phyloP scores from a whole-genome alignment of 306 rosid species.

The Lablab purpureus region DNA sequence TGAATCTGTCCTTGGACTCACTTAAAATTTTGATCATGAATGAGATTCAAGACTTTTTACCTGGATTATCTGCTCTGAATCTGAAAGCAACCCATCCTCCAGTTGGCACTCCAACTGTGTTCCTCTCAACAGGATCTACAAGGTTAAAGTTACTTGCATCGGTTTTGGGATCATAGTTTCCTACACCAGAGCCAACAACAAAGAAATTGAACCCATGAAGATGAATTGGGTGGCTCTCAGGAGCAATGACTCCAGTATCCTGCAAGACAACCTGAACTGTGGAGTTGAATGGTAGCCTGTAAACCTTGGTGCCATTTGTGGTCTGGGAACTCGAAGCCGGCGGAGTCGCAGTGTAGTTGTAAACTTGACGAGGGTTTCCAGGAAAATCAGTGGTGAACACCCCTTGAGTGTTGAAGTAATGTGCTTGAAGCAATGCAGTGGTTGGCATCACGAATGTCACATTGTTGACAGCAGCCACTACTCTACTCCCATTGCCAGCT shows the following conservation, averaged over 20 bases:
- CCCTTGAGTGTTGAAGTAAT: conserved; percentile 65
- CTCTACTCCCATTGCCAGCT: conserved; percentile 77
- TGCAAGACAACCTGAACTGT: conserved; percentile 77
- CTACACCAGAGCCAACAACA: conserved; percentile 70
- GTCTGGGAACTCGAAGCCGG: conserved; percentile 55
- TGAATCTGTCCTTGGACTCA: not conserved
- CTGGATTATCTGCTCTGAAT: conserved; percentile 87
- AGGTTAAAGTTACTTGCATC: conserved; percentile 69
- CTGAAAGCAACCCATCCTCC: conserved; percentile 91
- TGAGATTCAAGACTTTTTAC: conserved; percentile 40
- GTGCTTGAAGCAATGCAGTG: conserved; percentile 78
- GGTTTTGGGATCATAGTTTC: conserved; percentile 64
- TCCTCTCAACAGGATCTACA: conserved; percentile 85
- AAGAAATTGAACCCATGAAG: conserved; percentile 85
- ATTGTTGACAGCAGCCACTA: conserved; percentile 70
- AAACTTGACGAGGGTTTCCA: conserved; percentile 60
- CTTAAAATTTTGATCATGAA: not conserved
- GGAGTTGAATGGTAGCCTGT: conserved; percentile 60
- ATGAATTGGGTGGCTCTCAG: conserved; percentile 85
- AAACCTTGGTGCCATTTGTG: conserved; percentile 62
- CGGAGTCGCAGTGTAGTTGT: conserved; percentile 61
- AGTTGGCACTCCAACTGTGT: conserved; percentile 75
- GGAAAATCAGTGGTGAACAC: conserved; percentile 85
- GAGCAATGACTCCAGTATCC: conserved; percentile 70
- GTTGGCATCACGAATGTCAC: conserved; percentile 85